Evolutionary conservation across 768 basidiomycete species (phyloP).

Genomic region (Arthromyces matolae): DNA sequence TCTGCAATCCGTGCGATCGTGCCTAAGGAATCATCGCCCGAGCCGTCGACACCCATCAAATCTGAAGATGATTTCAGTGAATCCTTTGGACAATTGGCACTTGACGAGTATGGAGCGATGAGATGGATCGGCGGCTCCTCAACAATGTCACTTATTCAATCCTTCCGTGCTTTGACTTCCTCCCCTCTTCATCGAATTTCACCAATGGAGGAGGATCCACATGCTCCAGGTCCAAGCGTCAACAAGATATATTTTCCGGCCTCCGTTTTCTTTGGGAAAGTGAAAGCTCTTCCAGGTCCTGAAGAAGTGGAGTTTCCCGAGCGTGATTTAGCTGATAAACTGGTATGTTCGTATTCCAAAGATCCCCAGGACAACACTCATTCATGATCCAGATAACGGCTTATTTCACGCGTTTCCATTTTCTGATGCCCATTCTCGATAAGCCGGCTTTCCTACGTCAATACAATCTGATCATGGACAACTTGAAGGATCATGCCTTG

Average conservation of each 20-base stretch:
- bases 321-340: slow-evolving; percentile 80
- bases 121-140: slow-evolving; percentile 92
- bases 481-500: slow-evolving; percentile 46
- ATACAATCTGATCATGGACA: slow-evolving; percentile 75
- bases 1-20: slow-evolving; percentile 33
- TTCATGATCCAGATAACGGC: slow-evolving; percentile 62
- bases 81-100: slow-evolving; percentile 81
- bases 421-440: slow-evolving; percentile 83
- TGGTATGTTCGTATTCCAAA: slow-evolving; percentile 48
- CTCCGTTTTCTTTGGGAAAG: slow-evolving; percentile 81
- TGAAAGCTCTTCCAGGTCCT: slow-evolving; percentile 74
- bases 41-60: slow-evolving; percentile 46
- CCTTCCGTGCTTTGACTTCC: slow-evolving; percentile 73
- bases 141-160: slow-evolving; percentile 89
- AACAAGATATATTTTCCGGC: slow-evolving; percentile 89
- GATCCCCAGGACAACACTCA: slow-evolving; percentile 18
- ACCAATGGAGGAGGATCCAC: slow-evolving; percentile 81
- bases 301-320: slow-evolving; percentile 88
- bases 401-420: slow-evolving; percentile 86
- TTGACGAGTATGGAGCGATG: slow-evolving; percentile 88
- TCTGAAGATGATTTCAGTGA: slow-evolving; percentile 77
- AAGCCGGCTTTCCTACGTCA: slow-evolving; percentile 76
- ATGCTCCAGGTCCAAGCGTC: slow-evolving; percentile 71
- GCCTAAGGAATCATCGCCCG: slow-evolving; percentile 31
- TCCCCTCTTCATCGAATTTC: slow-evolving; percentile 75